Conservation (phyloP, 371 early-diverging fungal species). For the Apophysomyces ossiformis region DNA sequence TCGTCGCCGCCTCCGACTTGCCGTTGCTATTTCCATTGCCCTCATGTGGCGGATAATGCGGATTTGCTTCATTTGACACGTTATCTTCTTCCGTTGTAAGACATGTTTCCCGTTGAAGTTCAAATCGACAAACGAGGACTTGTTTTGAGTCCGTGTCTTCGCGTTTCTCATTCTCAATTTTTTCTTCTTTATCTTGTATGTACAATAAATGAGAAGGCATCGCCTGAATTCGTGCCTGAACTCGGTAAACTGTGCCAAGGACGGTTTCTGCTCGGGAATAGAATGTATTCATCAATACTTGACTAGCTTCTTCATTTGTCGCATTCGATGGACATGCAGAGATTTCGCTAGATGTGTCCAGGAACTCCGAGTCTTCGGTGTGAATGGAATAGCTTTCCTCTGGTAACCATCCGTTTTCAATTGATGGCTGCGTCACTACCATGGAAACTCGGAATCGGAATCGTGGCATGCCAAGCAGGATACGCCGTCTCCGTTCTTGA, state of each 20-base stretch:
- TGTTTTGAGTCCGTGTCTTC: conserved; percentile 17
- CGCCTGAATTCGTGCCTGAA: conserved; percentile 42
- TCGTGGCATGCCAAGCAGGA: conserved; percentile 41
- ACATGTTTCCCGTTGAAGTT: conserved; percentile 34
- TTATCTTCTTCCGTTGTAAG: neutral
- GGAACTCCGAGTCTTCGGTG: neutral
- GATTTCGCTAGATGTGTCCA: neutral
- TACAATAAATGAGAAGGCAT: conserved; percentile 28
- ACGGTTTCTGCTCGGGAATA: conserved; percentile 41
- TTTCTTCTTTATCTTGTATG: conserved; percentile 19
- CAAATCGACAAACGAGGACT: conserved; percentile 42
- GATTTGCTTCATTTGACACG: conserved; percentile 11
- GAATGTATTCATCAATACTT: conserved; percentile 29
- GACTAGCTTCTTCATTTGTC: neutral
- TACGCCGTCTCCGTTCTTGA: conserved; percentile 35
- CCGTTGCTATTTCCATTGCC: too few species aligned
- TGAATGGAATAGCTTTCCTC: conserved; percentile 6
- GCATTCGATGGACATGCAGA: neutral
- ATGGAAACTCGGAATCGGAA: conserved; percentile 42
- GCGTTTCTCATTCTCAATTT: conserved; percentile 8
- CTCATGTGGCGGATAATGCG: conserved; percentile 8
- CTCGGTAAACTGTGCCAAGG: conserved; percentile 38
- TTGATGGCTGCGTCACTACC: conserved; percentile 23
- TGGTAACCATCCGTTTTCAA: conserved; percentile 23
- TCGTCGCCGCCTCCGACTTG: neutral